phyloP scores from a whole-genome alignment of 352 stramenopile genomes.

The Lagenidium sp. region DNA sequence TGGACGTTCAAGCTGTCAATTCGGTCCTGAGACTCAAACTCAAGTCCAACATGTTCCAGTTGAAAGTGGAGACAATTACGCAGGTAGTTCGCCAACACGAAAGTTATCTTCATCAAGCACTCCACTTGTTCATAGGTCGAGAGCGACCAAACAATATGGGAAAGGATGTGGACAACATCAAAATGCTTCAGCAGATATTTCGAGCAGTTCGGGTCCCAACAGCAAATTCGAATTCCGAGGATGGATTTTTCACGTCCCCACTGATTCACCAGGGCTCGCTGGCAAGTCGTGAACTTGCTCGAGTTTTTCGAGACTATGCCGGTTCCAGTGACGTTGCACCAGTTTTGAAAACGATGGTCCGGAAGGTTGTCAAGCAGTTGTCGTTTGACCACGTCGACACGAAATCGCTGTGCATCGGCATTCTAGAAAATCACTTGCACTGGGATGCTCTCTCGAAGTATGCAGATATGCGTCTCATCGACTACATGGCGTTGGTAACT shows the following conservation, averaged over 20 bases:
- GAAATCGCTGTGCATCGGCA: slow-evolving; percentile 65
- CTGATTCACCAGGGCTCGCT: slow-evolving; percentile 40
- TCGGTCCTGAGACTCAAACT: slow-evolving; percentile 76
- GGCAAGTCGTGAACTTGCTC: slow-evolving; percentile 63
- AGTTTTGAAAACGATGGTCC: slow-evolving; percentile 78
- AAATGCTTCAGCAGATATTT: slow-evolving; percentile 86
- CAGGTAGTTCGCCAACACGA: slow-evolving; percentile 66
- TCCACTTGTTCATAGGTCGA: slow-evolving; percentile 61
- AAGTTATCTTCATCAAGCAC: slow-evolving; percentile 55
- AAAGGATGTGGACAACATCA: slow-evolving; percentile 85
- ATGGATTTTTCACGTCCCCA: slow-evolving; percentile 49
- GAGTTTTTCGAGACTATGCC: slow-evolving; percentile 77
- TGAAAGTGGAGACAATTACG: slow-evolving; percentile 79
- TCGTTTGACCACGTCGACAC: slow-evolving; percentile 81
- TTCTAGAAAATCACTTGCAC: slow-evolving; percentile 67
- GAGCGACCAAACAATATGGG: slow-evolving; percentile 79
- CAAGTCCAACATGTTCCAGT: slow-evolving; percentile 84
- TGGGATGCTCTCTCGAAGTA: slow-evolving; percentile 55
- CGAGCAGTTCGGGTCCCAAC: slow-evolving; percentile 29
- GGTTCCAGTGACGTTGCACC: slow-evolving; percentile 62
- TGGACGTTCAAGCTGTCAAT: slow-evolving; percentile 60
- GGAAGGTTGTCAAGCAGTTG: slow-evolving; percentile 76
- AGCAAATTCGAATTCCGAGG: slow-evolving; percentile 21
- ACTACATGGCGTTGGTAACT: slow-evolving; percentile 76
- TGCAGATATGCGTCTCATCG: slow-evolving; percentile 50